These are phyloP conservation scores for Vaccinium macrocarpon DNA, from an alignment of 148 eudicot genomes.

Conservation along the genomic window DNA sequence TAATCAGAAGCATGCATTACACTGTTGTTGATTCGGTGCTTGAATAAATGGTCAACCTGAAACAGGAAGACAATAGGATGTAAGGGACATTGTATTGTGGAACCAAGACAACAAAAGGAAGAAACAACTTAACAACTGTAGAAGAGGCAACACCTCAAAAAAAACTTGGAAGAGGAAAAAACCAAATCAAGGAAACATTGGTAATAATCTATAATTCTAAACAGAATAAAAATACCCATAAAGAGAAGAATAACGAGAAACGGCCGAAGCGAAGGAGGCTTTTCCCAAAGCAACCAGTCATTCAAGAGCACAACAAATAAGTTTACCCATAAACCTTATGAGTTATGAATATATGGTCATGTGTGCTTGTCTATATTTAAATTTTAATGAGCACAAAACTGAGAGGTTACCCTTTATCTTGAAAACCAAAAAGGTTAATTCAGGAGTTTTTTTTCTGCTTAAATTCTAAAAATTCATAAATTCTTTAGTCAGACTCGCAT, in stretches of 20 bases:
- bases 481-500: not conserved
- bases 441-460: not conserved
- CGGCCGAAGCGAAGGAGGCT: not conserved
- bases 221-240: slow-evolving; percentile 1
- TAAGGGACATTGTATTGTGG: not conserved
- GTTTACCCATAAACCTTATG: not conserved
- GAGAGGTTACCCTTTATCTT: not conserved
- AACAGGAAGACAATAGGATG: slow-evolving; percentile 12
- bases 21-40: slow-evolving; percentile 83
- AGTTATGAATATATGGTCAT: not conserved
- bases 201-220: not conserved
- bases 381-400: not conserved
- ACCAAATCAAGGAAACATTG: not conserved
- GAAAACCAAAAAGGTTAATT: not conserved
- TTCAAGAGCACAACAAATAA: not conserved
- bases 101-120: not conserved
- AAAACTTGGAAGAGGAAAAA: not conserved
- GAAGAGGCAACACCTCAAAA: not conserved
- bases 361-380: not conserved
- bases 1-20: slow-evolving; percentile 77
- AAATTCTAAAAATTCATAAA: not conserved
- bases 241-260: not conserved
- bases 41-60: slow-evolving; percentile 94
- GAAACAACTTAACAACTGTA: not conserved
- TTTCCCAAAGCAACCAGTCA: not conserved